These are phyloP conservation scores for Pouteria glomerata DNA, from an alignment of 148 eudicot genomes.

Conservation along the genomic window DNA sequence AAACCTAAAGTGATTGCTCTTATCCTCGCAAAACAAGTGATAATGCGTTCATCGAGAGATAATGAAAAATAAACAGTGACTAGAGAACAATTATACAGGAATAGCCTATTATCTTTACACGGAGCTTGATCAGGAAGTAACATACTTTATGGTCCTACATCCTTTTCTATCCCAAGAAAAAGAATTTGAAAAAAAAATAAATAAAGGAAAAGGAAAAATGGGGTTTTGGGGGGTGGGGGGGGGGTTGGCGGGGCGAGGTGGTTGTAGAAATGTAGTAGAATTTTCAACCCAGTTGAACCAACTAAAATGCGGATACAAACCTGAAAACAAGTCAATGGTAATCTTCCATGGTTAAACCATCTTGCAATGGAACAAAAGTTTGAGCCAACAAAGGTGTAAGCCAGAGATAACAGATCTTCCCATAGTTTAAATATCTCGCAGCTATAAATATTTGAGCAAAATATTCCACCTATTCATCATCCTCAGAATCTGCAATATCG, in stretches of 20 bases:
- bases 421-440: background rate
- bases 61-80: background rate
- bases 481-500: conserved; percentile 46
- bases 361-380: background rate
- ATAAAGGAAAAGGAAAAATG: background rate
- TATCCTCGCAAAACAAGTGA: no score
- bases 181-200: background rate
- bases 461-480: conserved; percentile 32
- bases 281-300: conserved; percentile 4
- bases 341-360: background rate
- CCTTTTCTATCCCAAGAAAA: background rate
- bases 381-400: background rate
- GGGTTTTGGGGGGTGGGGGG: no score
- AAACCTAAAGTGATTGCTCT: no score
- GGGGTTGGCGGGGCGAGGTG: no score
- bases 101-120: conserved; percentile 18
- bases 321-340: conserved; percentile 4
- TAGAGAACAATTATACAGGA: no score
- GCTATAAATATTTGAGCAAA: background rate
- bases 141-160: conserved; percentile 15
- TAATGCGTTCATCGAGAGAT: background rate
- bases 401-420: background rate
- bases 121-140: conserved; percentile 5
- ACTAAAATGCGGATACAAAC: background rate
- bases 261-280: background rate